Conservation (phyloP, 306 rosid species). For the Vigna hirtella region DNA sequence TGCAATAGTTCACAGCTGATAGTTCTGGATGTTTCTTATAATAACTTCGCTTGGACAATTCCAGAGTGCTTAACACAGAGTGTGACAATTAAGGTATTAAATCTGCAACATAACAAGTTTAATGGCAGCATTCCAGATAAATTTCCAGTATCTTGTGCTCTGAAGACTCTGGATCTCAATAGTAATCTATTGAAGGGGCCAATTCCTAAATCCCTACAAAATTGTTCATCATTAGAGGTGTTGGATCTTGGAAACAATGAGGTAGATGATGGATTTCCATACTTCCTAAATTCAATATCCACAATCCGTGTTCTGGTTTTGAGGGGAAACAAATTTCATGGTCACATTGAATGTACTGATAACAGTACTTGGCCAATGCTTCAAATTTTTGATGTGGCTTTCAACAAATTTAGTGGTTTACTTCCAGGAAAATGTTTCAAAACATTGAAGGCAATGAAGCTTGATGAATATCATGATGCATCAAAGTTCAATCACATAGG, state of each 20-base stretch:
- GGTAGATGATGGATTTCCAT: slow-evolving; percentile 35
- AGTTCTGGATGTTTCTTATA: slow-evolving; percentile 53
- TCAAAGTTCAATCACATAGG: neutral
- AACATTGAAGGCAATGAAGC: slow-evolving; percentile 51
- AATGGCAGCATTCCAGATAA: slow-evolving; percentile 23
- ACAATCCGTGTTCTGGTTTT: slow-evolving; percentile 49
- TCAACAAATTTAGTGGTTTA: slow-evolving; percentile 51
- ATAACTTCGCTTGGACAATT: slow-evolving; percentile 31
- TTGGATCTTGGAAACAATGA: slow-evolving; percentile 52
- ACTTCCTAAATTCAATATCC: slow-evolving; percentile 31
- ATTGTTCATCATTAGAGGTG: slow-evolving; percentile 42
- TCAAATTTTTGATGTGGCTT: slow-evolving; percentile 55
- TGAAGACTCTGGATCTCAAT: slow-evolving; percentile 44
- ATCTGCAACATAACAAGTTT: slow-evolving; percentile 38
- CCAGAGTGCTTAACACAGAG: slow-evolving; percentile 39
- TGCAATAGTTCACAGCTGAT: slow-evolving; percentile 40
- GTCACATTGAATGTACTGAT: slow-evolving; percentile 39
- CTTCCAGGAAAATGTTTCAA: slow-evolving; percentile 30
- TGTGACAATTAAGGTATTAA: slow-evolving; percentile 27
- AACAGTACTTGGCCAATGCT: slow-evolving; percentile 39
- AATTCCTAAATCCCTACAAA: slow-evolving; percentile 46
- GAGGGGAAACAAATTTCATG: slow-evolving; percentile 44
- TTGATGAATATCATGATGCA: neutral
- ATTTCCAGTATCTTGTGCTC: slow-evolving; percentile 34
- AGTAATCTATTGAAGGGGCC: slow-evolving; percentile 35